Evolutionary conservation across 306 rosid genomes (phyloP).

Genomic region (Quercus bicolor): DNA sequence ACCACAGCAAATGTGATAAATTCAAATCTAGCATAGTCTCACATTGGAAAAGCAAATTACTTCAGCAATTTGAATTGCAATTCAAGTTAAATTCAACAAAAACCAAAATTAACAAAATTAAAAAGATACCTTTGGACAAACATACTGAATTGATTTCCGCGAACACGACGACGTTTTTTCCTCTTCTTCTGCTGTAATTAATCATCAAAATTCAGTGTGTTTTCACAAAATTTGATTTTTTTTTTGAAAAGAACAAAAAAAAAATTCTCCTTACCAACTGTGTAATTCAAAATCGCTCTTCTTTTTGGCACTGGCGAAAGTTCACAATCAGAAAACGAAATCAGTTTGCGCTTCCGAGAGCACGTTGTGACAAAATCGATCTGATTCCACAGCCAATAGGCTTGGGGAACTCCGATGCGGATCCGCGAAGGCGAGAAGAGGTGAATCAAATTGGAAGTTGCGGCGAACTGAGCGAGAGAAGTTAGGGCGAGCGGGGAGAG

Average conservation of each 20-base stretch:
- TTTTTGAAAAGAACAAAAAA: background rate
- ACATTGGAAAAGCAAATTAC: background rate
- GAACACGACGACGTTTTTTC: background rate
- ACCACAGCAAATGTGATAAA: background rate
- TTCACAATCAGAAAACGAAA: background rate
- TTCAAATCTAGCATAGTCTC: no score
- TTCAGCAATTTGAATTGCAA: background rate
- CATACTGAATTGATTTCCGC: background rate
- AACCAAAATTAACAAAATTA: background rate
- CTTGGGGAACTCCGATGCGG: background rate
- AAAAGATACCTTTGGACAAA: conserved; percentile 24
- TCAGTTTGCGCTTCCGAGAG: conserved; percentile 38
- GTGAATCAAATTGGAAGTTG: background rate
- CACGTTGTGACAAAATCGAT: background rate
- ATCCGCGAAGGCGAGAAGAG: background rate
- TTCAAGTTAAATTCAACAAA: background rate
- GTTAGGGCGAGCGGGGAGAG: conserved; percentile 29
- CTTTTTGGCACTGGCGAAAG: conserved; percentile 13
- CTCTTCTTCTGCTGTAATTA: conserved; percentile 27
- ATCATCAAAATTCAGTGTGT: conserved; percentile 3
- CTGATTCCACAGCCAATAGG: background rate
- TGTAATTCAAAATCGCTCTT: background rate
- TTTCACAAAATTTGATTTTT: no score
- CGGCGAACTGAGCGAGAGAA: conserved; percentile 16
- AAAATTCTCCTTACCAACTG: conserved; percentile 8